phyloP scores from a whole-genome alignment of 2,329 filamentous ascomycete species.

The Thelonectria rubi region DNA sequence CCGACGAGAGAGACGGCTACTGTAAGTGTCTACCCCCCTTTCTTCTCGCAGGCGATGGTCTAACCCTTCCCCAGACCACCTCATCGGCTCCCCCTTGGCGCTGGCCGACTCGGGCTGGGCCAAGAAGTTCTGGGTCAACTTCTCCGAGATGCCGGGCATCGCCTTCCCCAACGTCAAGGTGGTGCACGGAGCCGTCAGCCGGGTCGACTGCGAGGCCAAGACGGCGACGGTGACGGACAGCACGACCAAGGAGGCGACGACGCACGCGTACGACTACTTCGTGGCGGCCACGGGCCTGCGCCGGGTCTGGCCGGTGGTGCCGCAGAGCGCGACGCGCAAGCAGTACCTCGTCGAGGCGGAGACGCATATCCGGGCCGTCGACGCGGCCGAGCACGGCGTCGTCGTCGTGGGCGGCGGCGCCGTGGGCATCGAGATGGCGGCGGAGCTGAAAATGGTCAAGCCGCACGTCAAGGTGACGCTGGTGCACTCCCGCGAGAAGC shows the following conservation, averaged over 20 bases:
- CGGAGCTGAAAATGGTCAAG: slow-evolving; percentile 75
- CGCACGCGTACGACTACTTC: slow-evolving; percentile 76
- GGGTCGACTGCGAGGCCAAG: slow-evolving; percentile 68
- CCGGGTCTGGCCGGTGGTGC: slow-evolving; percentile 76
- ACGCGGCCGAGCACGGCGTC: slow-evolving; percentile 64
- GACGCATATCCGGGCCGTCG: slow-evolving; percentile 65
- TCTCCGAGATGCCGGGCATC: slow-evolving; percentile 72
- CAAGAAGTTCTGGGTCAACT: slow-evolving; percentile 75
- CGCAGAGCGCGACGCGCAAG: slow-evolving; percentile 69
- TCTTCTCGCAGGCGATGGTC: too few relatives aligned
- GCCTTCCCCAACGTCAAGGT: slow-evolving; percentile 68
- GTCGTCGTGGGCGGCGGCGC: slow-evolving; percentile 81
- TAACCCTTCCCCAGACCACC: slow-evolving; percentile 63
- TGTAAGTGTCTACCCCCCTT: slow-evolving; percentile 63
- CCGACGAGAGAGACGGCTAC: slow-evolving; percentile 85
- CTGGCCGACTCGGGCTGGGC: slow-evolving; percentile 71
- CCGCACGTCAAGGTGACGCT: slow-evolving; percentile 75
- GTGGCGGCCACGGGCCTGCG: slow-evolving; percentile 75
- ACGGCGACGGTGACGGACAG: slow-evolving; percentile 64
- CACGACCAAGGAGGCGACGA: slow-evolving; percentile 53
- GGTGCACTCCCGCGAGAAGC: slow-evolving; percentile 74
- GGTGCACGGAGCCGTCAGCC: slow-evolving; percentile 70
- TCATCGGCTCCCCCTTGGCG: slow-evolving; percentile 79
- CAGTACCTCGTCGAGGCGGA: slow-evolving; percentile 70
- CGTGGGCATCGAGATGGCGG: slow-evolving; percentile 84